Evolutionary conservation across 306 rosid species (phyloP).

Genomic region (Canavalia gladiata): DNA sequence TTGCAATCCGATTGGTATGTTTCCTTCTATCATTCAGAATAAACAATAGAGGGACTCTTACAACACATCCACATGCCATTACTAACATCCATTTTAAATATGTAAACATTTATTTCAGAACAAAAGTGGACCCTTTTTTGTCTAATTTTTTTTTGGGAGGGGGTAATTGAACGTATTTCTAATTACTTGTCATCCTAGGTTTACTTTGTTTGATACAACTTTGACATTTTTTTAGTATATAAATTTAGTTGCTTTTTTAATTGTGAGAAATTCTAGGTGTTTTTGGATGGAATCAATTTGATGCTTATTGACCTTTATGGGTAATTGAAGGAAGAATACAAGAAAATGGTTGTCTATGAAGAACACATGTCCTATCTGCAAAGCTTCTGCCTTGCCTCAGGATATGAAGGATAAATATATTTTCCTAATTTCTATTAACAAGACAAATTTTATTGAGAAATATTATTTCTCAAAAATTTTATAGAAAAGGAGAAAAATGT

Average conservation of each 20-base stretch:
- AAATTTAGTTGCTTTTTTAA: background rate
- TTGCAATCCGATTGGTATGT: slow-evolving; percentile 69
- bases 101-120: background rate
- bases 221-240: background rate
- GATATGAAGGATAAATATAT: slow-evolving; percentile 54
- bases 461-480: no score
- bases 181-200: background rate
- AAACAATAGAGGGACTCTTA: background rate
- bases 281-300: background rate
- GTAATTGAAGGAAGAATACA: slow-evolving; percentile 74
- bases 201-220: background rate
- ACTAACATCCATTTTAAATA: background rate
- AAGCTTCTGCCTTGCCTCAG: slow-evolving; percentile 62
- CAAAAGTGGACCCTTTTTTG: background rate
- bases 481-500: no score
- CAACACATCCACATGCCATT: background rate
- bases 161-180: background rate
- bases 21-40: background rate
- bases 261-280: background rate
- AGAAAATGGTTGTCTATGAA: slow-evolving; percentile 80
- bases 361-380: slow-evolving; percentile 76
- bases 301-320: background rate
- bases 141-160: no score
- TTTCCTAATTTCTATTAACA: no score
- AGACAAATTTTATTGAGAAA: no score